These are phyloP conservation scores for Endogone sp. DNA, from an alignment of 192 early-diverging fungal species.

Conservation along the genomic window DNA sequence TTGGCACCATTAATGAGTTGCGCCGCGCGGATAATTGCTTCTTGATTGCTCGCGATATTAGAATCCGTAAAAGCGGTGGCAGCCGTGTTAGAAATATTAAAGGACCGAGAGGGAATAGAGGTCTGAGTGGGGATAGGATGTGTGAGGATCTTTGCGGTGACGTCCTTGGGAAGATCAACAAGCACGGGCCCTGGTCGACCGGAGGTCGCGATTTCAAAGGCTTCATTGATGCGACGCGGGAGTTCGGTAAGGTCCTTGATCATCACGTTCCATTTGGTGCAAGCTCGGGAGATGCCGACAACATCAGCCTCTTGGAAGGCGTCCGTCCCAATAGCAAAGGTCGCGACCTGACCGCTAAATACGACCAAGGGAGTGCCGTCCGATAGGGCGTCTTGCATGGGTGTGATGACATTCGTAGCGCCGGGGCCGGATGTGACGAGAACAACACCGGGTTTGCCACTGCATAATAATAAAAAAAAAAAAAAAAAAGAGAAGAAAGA, in stretches of 20 bases:
- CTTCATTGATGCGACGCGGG: constrained; percentile 96
- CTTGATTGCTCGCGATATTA: constrained; percentile 37
- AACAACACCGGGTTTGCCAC: constrained; percentile 72
- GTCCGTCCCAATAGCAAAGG: constrained; percentile 87
- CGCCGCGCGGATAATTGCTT: constrained; percentile 67
- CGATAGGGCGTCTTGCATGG: constrained; percentile 94
- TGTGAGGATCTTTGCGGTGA: constrained; percentile 86
- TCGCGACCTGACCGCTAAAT: constrained; percentile 92
- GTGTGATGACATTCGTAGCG: constrained; percentile 96
- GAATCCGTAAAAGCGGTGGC: constrained; percentile 40
- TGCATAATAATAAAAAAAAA: constrained; percentile 24
- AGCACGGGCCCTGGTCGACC: constrained; percentile 97
- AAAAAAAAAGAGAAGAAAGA: constrained; percentile 4
- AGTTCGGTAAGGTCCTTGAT: constrained; percentile 95
- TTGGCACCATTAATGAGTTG: constrained; percentile 84
- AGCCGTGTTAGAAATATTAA: constrained; percentile 47
- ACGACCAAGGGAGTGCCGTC: constrained; percentile 97
- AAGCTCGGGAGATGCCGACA: constrained; percentile 90
- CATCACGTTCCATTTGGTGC: constrained; percentile 99
- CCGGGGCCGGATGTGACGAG: constrained; percentile 93
- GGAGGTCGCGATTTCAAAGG: constrained; percentile 93
- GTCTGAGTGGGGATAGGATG: constrained; percentile 76
- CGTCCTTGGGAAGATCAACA: constrained; percentile 97
- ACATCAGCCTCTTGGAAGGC: constrained; percentile 99
- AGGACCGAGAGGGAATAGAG: constrained; percentile 68